Base-by-base conservation (phyloP, 2,329 filamentous ascomycete genomes). In the Cordyceps pruinosa region DNA sequence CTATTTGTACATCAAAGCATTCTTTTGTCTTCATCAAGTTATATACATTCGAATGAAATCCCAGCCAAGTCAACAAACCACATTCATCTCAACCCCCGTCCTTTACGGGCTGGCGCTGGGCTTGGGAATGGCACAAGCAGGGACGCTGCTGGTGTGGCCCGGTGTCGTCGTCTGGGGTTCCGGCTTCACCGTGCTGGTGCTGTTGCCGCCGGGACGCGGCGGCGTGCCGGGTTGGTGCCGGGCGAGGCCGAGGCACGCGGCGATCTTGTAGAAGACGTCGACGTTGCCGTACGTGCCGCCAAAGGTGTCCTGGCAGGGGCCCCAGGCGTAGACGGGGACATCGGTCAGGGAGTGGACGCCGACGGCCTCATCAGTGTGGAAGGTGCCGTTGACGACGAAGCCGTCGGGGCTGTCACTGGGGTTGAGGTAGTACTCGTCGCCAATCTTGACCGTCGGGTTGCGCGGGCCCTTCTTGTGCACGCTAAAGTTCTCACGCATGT, bases 341-440 rank as follows among this genome's bases (percentile, higher is more conserved):
- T 91, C 88, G 1, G 88, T 91, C 61, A 91, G 75, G 25, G 84
- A 88, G 75, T 91, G 88, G 19, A 90, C 88, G 50, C 88, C 90
- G 73, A 87, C 81, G 41, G 77, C 68, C 64, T 87, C 81, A 56
- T 70, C 72, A 2, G 83, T 79, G 0, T 85, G 81, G 19, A 94
- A 71, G 0, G 88, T 92, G 50, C 90, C 90, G 66, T 93, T 92
- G 62, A 90, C 75, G 56, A 90, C 66, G 70, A 90, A 86, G 4
- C 89, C 90, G 50, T 77, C 78, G 26, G 78, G 70, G 3, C 77
- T 78, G 68, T 94, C 89, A 60, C 80, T 74, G 15, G 86, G 81
- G 70, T 89, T 88, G 66, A 78, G 88, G 65, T 83, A 87, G 71
- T 81, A 83, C 62, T 87, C 83, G 30, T 72, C 68, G 32, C 45